Evolutionary conservation across 306 rosid genomes (phyloP).

Genomic region (Echinosophora koreensis): DNA sequence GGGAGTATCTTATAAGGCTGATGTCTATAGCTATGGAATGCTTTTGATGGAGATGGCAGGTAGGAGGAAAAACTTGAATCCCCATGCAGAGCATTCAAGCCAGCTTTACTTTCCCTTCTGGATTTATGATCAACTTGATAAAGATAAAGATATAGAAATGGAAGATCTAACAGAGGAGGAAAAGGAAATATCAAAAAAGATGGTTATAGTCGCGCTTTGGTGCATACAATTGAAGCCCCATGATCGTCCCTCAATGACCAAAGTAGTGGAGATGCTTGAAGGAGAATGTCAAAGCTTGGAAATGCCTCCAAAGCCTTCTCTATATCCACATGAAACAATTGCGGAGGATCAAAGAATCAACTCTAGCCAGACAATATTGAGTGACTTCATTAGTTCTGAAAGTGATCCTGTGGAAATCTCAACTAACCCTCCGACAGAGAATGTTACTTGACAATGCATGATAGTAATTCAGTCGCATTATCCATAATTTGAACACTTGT

Average conservation of each 20-base stretch:
- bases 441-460: no score
- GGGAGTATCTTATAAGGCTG: no score
- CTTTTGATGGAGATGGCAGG: slow-evolving; percentile 42
- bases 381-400: neutral
- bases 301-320: slow-evolving; percentile 47
- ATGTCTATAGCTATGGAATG: slow-evolving; percentile 33
- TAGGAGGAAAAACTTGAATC: slow-evolving; percentile 24
- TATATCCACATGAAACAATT: slow-evolving; percentile 12
- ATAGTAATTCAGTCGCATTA: no score
- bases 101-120: slow-evolving; percentile 47
- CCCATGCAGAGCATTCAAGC: slow-evolving; percentile 30
- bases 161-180: slow-evolving; percentile 6
- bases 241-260: slow-evolving; percentile 50
- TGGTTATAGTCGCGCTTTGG: no score
- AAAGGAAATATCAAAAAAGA: neutral
- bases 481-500: no score
- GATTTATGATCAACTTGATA: slow-evolving; percentile 11
- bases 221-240: slow-evolving; percentile 10
- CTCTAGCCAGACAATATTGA: neutral
- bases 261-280: slow-evolving; percentile 52
- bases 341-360: neutral
- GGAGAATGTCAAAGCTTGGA: slow-evolving; percentile 22
- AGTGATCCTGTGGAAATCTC: no score
- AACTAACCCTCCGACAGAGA: no score
- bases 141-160: slow-evolving; percentile 2